phyloP scores from a whole-genome alignment of 768 basidiomycete genomes.

The Leccinum rimulosum region DNA sequence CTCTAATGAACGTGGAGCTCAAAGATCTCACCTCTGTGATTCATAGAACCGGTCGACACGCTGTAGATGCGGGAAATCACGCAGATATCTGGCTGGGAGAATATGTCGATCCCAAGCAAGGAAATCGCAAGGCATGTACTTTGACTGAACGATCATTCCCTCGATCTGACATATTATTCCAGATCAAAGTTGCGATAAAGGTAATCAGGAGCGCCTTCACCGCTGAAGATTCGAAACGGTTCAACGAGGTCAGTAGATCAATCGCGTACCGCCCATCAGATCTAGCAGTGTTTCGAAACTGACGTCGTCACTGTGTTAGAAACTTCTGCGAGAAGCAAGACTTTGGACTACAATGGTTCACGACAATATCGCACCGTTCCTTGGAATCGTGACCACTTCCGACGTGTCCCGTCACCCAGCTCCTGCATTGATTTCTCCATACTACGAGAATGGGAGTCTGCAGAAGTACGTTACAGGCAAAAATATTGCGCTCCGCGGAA shows the following conservation, averaged over 20 bases:
- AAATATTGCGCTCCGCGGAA: slow-evolving; percentile 7
- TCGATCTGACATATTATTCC: neutral
- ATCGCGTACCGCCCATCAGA: neutral
- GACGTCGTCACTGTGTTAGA: slow-evolving; percentile 9
- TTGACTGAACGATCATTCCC: neutral
- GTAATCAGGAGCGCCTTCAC: slow-evolving; percentile 22
- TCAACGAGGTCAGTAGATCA: slow-evolving; percentile 19
- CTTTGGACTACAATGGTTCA: slow-evolving; percentile 26
- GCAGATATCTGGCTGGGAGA: slow-evolving; percentile 26
- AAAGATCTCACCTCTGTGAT: slow-evolving; percentile 20
- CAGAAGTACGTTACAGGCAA: slow-evolving; percentile 12
- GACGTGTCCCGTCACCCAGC: slow-evolving; percentile 15
- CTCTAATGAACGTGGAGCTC: slow-evolving; percentile 17
- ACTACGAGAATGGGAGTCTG: slow-evolving; percentile 24
- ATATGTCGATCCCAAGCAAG: slow-evolving; percentile 10
- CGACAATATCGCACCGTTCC: slow-evolving; percentile 24
- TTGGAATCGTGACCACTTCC: slow-evolving; percentile 19
- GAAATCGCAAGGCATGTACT: slow-evolving; percentile 6
- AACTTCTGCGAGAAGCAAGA: slow-evolving; percentile 28
- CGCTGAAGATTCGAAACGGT: slow-evolving; percentile 13
- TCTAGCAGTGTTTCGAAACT: neutral
- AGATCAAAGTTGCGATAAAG: slow-evolving; percentile 27
- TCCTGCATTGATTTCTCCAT: slow-evolving; percentile 28
- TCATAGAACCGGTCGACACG: slow-evolving; percentile 15
- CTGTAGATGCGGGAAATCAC: slow-evolving; percentile 19